phyloP scores from a whole-genome alignment of 768 basidiomycete genomes.

The Pleurotus djamor region DNA sequence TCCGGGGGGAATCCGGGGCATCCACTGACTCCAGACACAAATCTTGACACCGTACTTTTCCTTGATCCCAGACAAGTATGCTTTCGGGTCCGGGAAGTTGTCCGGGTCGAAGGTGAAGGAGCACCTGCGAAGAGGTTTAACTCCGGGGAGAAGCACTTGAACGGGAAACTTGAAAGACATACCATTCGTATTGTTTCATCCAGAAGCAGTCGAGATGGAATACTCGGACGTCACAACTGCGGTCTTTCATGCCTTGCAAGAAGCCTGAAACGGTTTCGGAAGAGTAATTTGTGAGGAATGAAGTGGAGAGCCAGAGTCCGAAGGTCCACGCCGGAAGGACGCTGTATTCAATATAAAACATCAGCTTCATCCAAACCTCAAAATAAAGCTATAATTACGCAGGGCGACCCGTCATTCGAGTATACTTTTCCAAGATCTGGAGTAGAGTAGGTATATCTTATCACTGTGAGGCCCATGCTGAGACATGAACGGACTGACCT shows the following conservation, averaged over 20 bases:
- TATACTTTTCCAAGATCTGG: slow-evolving; percentile 60
- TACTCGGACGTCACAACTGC: slow-evolving; percentile 61
- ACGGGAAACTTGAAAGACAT: neutral
- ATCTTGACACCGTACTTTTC: slow-evolving; percentile 65
- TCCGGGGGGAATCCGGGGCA: neutral
- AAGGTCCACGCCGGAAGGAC: slow-evolving; percentile 73
- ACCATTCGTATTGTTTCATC: slow-evolving; percentile 75
- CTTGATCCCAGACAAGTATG: slow-evolving; percentile 60
- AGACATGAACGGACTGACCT: slow-evolving; percentile 33
- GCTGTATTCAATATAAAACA: slow-evolving; percentile 31
- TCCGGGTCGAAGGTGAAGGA: slow-evolving; percentile 78
- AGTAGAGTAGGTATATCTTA: neutral
- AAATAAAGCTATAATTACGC: slow-evolving; percentile 30
- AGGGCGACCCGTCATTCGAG: slow-evolving; percentile 61
- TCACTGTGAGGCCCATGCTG: neutral
- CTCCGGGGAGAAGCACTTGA: neutral
- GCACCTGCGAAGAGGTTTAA: slow-evolving; percentile 41
- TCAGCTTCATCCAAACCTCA: slow-evolving; percentile 6
- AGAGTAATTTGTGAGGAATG: slow-evolving; percentile 72
- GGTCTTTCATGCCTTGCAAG: slow-evolving; percentile 67
- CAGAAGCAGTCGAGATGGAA: slow-evolving; percentile 80
- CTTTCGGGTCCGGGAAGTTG: slow-evolving; percentile 70
- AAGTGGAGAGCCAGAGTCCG: slow-evolving; percentile 77
- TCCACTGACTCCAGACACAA: slow-evolving; percentile 63
- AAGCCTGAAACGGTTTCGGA: slow-evolving; percentile 67